Evolutionary conservation across 441 rosid species (phyloP), one percentile per base, ranked within the genome.

Genomic region (Pelargonium hybrid): DNA sequence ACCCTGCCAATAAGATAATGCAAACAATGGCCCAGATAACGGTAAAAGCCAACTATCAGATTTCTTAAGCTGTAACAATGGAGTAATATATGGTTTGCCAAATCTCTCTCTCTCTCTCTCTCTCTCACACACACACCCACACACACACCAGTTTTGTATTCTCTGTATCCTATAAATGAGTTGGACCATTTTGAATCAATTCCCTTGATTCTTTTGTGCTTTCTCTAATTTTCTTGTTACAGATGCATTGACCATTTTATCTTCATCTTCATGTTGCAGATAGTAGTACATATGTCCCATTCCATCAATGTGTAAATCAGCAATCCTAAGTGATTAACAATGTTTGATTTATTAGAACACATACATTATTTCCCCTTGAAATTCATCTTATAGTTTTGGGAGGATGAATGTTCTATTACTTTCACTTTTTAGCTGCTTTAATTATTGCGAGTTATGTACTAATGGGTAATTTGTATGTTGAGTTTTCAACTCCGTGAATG

Each of bases 401-500:
- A 23, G 26, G 26, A 23, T n/a, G n/a, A n/a, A n/a, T n/a, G n/a
- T n/a, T n/a, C n/a, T n/a, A n/a, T n/a, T n/a, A n/a, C n/a, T n/a
- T n/a, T n/a, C n/a, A n/a, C n/a, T n/a, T 26, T 70, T 65, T 76
- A 64, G 67, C 66, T 76, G 68, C 73, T 48, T 67, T 79, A 47
- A 74, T 77, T 76, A 68, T 50, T 76, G 65, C 74, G 76, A 82
- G 69, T 83, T 86, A 75, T 80, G 78, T 76, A 89, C 96, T 89
- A 86, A 89, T 87, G 86, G 79, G 69, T 84, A 76, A 77, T 81
- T 82, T 79, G 79, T 86, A 79, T 80, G 87, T 91, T 84, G 89
- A 90, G 95, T 83, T 93, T 88, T 91, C 98, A 93, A 93, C 97
- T 85, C 86, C 96, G 92, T 93, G 87, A 83, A 90, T 93, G 91